Evolutionary conservation across 257 asterid genomes (phyloP).

Genomic region (Solanum etuberosum): DNA sequence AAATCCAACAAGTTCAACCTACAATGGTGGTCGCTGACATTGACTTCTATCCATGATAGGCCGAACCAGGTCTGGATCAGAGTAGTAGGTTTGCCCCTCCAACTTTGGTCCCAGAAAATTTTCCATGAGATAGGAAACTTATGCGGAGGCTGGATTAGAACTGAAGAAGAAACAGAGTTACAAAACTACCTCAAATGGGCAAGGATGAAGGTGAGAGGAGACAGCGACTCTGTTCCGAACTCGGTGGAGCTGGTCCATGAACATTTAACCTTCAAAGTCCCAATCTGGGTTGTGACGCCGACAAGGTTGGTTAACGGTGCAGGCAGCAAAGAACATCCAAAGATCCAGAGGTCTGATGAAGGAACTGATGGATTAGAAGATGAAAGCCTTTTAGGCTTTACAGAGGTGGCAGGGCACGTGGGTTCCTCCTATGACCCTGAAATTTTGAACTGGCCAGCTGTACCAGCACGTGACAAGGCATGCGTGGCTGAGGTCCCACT

Average conservation of each 20-base stretch:
- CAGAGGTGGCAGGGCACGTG: background rate
- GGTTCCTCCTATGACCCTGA: background rate
- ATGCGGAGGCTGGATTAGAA: background rate
- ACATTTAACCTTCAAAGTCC: background rate
- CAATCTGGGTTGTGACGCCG: background rate
- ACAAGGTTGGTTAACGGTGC: background rate
- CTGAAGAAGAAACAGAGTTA: background rate
- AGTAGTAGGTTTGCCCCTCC: background rate
- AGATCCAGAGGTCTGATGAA: background rate
- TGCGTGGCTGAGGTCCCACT: background rate
- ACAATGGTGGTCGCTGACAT: background rate
- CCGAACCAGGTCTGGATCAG: background rate
- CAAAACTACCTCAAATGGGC: background rate
- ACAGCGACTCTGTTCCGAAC: background rate
- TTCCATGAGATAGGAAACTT: background rate
- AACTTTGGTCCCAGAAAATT: background rate
- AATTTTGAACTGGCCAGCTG: background rate
- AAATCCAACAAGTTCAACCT: background rate
- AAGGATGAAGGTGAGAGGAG: background rate
- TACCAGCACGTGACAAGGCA: background rate
- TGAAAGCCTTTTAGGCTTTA: background rate
- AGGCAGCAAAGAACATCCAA: background rate
- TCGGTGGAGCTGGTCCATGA: background rate
- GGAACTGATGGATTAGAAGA: background rate
- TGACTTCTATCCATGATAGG: background rate